Evolutionary conservation across 1,284 basidiomycete genomes (phyloP), one percentile per base, ranked within the genome.

Genomic region (Heterobasidion irregulare): DNA sequence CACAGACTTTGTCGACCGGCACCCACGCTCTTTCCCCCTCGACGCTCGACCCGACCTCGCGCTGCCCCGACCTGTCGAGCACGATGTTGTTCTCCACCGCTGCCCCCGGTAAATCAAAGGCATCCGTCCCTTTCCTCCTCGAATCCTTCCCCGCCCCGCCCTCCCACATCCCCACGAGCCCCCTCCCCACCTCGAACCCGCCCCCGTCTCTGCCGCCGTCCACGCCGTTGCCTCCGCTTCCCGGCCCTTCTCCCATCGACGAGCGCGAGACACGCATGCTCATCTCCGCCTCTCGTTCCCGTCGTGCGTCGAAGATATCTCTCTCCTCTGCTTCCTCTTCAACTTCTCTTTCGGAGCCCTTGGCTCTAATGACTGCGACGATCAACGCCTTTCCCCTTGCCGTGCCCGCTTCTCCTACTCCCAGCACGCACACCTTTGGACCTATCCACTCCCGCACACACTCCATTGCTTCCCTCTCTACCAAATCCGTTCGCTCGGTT

Each of bases 91-190:
- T n/a, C 38, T 52, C 59, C 63, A 53, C 62, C 60, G 46, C 53
- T 58, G 36, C 57, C 58, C 55, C 2, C 18, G 13, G 63, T 58
- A 41, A 41, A n/a, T n/a, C 12, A 2, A 41, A 61, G 58, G 50
- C 67, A 59, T 56, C 62, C 46, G 73, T 75, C 50, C 70, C 73
- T 0, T 63, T 72, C 43, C 68, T 82, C 19, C 70, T 82, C 54
- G 72, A 74, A 57, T 71, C 75, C 9, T 81, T 80, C 61, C 79
- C 77, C n/a, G 65, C 65, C 9, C 79, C 77, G 7, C 79, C 78
- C 0, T 71, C 76, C 0, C 72, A 74, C 63, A 80, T 80, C 55
- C 79, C 78, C 13, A 58, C 66, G 6, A 71, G 67, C 9, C 74
- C 72, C 18, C 64, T 62, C 47, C 56, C 64, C 33, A 51, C 60